These are phyloP conservation scores for Chlamydomonas incerta DNA, from an alignment of 139 green algal species.

Conservation along the genomic window DNA sequence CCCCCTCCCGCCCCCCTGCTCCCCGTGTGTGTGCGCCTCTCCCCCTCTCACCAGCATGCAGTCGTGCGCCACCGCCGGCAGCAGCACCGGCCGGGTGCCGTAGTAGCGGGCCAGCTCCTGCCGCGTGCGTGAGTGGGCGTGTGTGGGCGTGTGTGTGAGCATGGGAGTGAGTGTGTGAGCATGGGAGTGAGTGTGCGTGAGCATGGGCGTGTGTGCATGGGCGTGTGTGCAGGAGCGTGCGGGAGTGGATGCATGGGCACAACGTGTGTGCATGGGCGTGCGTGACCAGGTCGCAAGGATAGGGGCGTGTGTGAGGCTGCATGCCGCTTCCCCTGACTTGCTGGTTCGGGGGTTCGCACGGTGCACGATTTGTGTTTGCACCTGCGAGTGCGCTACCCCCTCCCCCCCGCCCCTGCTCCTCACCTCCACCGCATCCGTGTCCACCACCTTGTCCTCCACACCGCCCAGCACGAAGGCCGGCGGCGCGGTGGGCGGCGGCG, in stretches of 20 bases:
- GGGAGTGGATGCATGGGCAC: background rate
- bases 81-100: constrained; percentile 57
- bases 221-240: background rate
- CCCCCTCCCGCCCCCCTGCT: background rate
- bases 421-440: constrained; percentile 65
- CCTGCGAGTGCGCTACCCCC: background rate
- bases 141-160: no score
- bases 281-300: background rate
- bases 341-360: background rate
- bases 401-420: background rate
- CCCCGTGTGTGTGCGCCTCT: no score
- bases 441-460: constrained; percentile 72
- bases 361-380: background rate
- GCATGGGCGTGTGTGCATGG: no score
- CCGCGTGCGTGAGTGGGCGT: no score
- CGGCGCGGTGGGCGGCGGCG: constrained; percentile 37
- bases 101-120: constrained; percentile 73
- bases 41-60: constrained; percentile 82
- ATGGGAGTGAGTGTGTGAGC: no score
- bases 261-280: background rate
- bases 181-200: no score
- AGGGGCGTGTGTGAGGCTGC: no score
- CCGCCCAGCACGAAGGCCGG: constrained; percentile 76
- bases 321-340: no score
- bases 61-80: constrained; percentile 82